Evolutionary conservation across 257 asterid species (phyloP).

Genomic region (Scutellaria minor): DNA sequence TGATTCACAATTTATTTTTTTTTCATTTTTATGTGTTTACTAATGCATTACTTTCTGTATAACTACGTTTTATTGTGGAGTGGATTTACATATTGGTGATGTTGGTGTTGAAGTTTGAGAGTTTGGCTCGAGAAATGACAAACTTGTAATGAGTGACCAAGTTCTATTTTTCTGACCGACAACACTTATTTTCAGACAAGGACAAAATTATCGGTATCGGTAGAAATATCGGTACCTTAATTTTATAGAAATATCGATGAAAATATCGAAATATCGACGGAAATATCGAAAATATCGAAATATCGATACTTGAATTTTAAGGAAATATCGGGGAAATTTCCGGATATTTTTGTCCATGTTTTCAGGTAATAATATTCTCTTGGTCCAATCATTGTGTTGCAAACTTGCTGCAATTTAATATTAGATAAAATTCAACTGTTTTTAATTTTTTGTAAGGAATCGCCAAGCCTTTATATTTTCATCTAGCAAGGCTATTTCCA

Average conservation of each 20-base stretch:
- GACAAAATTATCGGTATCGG: too few species aligned
- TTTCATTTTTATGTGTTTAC: background rate
- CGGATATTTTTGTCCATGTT: too few species aligned
- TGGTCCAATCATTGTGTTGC: slow-evolving; percentile 23
- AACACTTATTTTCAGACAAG: slow-evolving; percentile 9
- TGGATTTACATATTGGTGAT: background rate
- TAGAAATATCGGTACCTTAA: too few species aligned
- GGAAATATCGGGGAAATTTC: too few species aligned
- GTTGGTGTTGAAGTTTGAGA: too few species aligned
- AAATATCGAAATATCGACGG: too few species aligned
- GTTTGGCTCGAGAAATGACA: too few species aligned
- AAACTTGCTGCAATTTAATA: background rate
- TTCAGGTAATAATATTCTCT: slow-evolving; percentile 6
- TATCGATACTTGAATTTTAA: too few species aligned
- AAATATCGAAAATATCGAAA: too few species aligned
- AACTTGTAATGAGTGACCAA: background rate
- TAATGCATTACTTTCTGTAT: background rate
- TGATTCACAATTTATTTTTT: background rate
- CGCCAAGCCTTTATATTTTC: slow-evolving; percentile 52
- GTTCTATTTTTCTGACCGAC: slow-evolving; percentile 3
- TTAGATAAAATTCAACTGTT: slow-evolving; percentile 27
- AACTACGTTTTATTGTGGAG: background rate
- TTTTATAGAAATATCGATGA: too few species aligned
- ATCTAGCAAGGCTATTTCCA: slow-evolving; percentile 69
- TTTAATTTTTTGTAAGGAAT: slow-evolving; percentile 55